Conservation (phyloP, 441 rosid species). For the Aquilaria agallochum region DNA sequence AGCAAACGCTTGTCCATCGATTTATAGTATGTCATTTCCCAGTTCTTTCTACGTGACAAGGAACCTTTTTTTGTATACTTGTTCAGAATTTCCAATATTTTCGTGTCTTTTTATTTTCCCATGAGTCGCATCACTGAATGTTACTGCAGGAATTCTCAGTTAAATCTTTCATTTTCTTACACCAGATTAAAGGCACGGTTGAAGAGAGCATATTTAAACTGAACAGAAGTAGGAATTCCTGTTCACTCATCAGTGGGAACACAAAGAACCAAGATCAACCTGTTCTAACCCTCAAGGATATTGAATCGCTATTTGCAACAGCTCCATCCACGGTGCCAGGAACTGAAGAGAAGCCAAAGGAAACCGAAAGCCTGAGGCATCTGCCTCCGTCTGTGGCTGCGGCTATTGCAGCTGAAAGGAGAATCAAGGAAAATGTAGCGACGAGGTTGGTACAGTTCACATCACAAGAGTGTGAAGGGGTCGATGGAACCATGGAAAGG, state of each 20-base stretch:
- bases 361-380: conserved; percentile 48
- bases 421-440: conserved; percentile 40
- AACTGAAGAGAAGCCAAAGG: conserved; percentile 27
- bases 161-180: not conserved
- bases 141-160: not conserved
- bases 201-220: conserved; percentile 94
- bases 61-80: not conserved
- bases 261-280: conserved; percentile 92
- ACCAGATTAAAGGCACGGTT: conserved; percentile 74
- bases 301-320: conserved; percentile 73
- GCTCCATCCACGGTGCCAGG: conserved; percentile 25
- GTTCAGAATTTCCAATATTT: not conserved
- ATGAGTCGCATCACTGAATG: not conserved
- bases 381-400: conserved; percentile 85
- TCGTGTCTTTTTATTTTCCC: too few relatives aligned
- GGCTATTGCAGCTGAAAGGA: conserved; percentile 87
- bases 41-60: not conserved
- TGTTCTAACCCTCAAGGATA: conserved; percentile 67
- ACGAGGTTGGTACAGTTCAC: conserved; percentile 3
- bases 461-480: not conserved
- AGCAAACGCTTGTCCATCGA: conserved; percentile 80
- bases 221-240: conserved; percentile 67
- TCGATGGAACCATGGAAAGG: not conserved
- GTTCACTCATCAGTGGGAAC: conserved; percentile 70
- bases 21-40: conserved; percentile 56